Conservation (phyloP, 345 rosid genomes). For the Eucalyptus curtisii region DNA sequence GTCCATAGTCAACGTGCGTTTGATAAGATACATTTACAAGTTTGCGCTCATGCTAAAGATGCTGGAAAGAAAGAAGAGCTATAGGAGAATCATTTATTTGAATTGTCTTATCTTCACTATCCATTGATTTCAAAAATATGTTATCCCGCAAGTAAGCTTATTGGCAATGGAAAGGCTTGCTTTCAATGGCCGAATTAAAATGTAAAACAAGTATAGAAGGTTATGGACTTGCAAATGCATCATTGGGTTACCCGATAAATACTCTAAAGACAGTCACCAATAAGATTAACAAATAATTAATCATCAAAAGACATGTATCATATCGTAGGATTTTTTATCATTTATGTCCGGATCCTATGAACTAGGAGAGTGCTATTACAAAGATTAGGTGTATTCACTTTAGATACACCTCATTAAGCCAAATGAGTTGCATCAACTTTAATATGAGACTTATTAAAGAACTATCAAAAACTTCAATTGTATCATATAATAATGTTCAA, state of each 20-base stretch:
- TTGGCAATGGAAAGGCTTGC: not conserved
- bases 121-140: not conserved
- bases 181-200: accelerated
- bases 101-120: not conserved
- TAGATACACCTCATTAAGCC: not conserved
- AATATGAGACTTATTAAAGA: not conserved
- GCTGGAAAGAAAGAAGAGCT: not conserved
- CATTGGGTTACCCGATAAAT: accelerated
- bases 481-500: no score
- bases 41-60: accelerated
- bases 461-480: not conserved
- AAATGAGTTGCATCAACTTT: not conserved
- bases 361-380: not conserved
- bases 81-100: not conserved
- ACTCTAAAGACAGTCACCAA: not conserved
- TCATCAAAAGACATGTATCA: not conserved
- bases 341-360: not conserved
- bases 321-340: accelerated
- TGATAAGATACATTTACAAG: no score
- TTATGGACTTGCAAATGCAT: not conserved
- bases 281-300: not conserved
- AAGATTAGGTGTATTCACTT: not conserved
- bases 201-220: accelerated
- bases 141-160: accelerated
- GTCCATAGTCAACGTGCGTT: accelerated